Base-by-base conservation (phyloP, 805 yeast species). In the Saccharomycopsis selenospora region DNA sequence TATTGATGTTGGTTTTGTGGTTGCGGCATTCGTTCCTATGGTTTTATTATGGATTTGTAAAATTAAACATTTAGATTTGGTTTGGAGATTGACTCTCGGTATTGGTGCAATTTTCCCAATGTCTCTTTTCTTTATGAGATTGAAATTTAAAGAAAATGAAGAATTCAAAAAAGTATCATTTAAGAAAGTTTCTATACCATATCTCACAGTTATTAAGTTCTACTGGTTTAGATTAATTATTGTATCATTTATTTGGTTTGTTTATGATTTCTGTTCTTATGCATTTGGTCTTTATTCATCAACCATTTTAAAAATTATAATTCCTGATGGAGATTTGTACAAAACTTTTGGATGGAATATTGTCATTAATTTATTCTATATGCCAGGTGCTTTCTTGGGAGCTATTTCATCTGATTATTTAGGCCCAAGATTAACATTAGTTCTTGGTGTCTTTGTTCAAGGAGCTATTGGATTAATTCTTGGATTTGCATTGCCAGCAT, bases 81-180 rank as follows among this genome's bases (percentile, higher is more conserved):
- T 91, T 36, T 91, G 98, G 98, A 82, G 98, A 73, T 70, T 89
- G 49, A 80, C 96, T 8, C 69, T 90, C 36, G 97, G 95, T 33
- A 66, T 91, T 29, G 97, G 97, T 62, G 95, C 91, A 18, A 75
- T 91, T 46, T 89, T 91, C 27, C 97, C 97, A 45, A 58, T 84
- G 50, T 70, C 85, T 1, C 73, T 90, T 56, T 85, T 91, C 61
- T 75, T 82, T 61, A 63, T 89, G 66, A 82, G 98, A 68, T 59
- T 85, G 59, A 81, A 76, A 63, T 84, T 83, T 70, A 69, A 75
- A 53, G 95, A 88, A 65, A 80, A 85, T 54, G 80, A 79, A 36
- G 75, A 80, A 43, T 91, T 82, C 71, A 65, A 72, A 56, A 82
- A 85, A 63, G 71, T 80, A 61, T 77, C 80, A 64, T 80, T 90